Percentiles rank a stretch among this genome's conserved stretches.
Conservation (phyloP, 176 grass and related monocot species). For the Dactylis glomerata region DNA sequence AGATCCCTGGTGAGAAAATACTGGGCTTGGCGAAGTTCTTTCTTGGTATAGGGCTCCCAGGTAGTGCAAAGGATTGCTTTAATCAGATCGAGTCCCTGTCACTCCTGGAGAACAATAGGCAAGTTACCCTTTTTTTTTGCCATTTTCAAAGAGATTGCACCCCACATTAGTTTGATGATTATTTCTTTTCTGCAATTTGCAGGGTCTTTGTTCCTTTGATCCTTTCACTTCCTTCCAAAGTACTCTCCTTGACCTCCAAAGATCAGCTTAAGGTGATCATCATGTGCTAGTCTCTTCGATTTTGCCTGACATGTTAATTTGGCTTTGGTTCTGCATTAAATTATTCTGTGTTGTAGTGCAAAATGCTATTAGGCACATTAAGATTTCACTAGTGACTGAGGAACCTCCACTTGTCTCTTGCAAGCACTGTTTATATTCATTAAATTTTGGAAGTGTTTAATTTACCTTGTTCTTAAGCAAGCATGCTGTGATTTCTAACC, state of each 20-base stretch:
- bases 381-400: not conserved
- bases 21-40: slow-evolving; percentile 87
- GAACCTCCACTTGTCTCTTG: not conserved
- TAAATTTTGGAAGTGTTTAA: not conserved
- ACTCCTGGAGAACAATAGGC: slow-evolving; percentile 80
- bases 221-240: slow-evolving; percentile 83
- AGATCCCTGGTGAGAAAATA: slow-evolving; percentile 88
- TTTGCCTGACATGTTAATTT: slow-evolving; percentile 4
- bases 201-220: slow-evolving; percentile 87
- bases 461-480: not conserved
- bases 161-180: slow-evolving; percentile 5
- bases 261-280: slow-evolving; percentile 86
- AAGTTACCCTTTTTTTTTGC: slow-evolving; percentile 22
- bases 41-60: slow-evolving; percentile 84
- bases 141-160: not conserved
- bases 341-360: not conserved
- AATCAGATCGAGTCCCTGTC: slow-evolving; percentile 89
- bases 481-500: not conserved
- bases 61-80: slow-evolving; percentile 72
- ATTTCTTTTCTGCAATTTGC: slow-evolving; percentile 31
- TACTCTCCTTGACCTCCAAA: slow-evolving; percentile 89
- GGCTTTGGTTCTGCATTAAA: not conserved
- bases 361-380: not conserved
- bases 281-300: slow-evolving; percentile 1
- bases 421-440: not conserved